Evolutionary conservation across 257 asterid species (phyloP), one percentile per base, ranked within the genome.

Genomic region (Scutellaria baicalensis): DNA sequence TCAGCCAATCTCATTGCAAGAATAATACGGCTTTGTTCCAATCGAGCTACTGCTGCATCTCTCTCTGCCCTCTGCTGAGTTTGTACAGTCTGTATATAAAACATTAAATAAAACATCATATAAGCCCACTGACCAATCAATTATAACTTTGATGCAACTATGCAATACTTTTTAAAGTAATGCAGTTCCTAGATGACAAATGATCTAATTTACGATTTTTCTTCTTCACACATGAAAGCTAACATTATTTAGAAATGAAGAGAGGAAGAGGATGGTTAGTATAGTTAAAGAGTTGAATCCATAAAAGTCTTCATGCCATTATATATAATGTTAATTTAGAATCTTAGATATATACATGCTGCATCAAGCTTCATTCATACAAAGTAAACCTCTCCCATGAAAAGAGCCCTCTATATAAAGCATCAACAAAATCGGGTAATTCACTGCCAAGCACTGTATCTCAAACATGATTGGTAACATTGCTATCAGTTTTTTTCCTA

Each of bases 1-100:
- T 89, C 98, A n/a, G 97, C 97, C 86, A 94, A 82, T 79, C 95
- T 83, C 96, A 89, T 83, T 42, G 98, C 97, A 68, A 94, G 96
- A 73, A 89, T 73, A 39, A 91, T 75, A 23, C 98, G 92, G 69
- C 98, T 91, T 74, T 91, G 96, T 78, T 94, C 99, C 47, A 94
- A 74, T 33, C 96, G 91, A 74, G 97, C 93, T 64, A 94, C 55
- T 21, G 99, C 99, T 71, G 93, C 85, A 77, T 94, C 94, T 78
- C 92, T 89, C 82, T 94, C 99, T 11, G 86, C 93, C 40, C 86
- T 86, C 65, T 91, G 97, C 62, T 91, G 98, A 68, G 86, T 77
- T 77, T 94, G 97, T 47, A 91, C 83, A 2, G 90, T 83, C 98
- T 94, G 90, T 57, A 71, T 60, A 78, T 48, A 59, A 9, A 38